Percentiles rank a stretch among this genome's conserved stretches.
Evolutionary conservation across 352 stramenopile genomes (phyloP).

Genomic region (Phytophthora pini): DNA sequence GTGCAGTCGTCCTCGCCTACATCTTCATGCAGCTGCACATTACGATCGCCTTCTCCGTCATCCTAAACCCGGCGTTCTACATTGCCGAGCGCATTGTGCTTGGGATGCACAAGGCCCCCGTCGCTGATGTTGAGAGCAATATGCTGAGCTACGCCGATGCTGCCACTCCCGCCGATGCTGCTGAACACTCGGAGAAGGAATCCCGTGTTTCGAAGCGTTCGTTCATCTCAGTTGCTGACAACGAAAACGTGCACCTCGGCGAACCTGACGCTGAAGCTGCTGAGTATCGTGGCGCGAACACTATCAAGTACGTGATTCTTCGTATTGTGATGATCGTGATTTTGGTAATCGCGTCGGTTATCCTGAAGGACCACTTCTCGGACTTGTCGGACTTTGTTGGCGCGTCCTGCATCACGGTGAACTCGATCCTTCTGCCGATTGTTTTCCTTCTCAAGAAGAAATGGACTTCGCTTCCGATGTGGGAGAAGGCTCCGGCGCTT

Average conservation of each 20-base stretch:
- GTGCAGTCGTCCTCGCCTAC: conserved; percentile 53
- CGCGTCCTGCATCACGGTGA: conserved; percentile 50
- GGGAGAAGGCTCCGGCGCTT: conserved; percentile 30
- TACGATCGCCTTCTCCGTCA: conserved; percentile 61
- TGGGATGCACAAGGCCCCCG: conserved; percentile 49
- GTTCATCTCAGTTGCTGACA: conserved; percentile 51
- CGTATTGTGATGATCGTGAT: conserved; percentile 42
- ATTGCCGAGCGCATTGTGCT: conserved; percentile 56
- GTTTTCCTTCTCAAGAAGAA: conserved; percentile 47
- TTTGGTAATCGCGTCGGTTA: conserved; percentile 43
- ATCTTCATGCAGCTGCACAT: conserved; percentile 69
- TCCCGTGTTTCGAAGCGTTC: conserved; percentile 38
- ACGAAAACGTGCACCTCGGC: conserved; percentile 34
- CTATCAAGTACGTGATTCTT: conserved; percentile 48
- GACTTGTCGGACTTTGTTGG: conserved; percentile 51
- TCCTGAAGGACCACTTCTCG: conserved; percentile 56
- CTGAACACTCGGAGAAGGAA: conserved; percentile 25
- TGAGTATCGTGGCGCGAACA: conserved; percentile 45
- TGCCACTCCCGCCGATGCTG: conserved; percentile 15
- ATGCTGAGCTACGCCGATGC: conserved; percentile 25
- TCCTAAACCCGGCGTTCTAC: conserved; percentile 57
- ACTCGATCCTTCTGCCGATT: conserved; percentile 56
- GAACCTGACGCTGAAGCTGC: conserved; percentile 23
- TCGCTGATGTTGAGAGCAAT: conserved; percentile 38
- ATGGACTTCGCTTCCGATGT: conserved; percentile 35